phyloP scores from a whole-genome alignment of 2,329 filamentous ascomycete species.

The Penicillium sp. region DNA sequence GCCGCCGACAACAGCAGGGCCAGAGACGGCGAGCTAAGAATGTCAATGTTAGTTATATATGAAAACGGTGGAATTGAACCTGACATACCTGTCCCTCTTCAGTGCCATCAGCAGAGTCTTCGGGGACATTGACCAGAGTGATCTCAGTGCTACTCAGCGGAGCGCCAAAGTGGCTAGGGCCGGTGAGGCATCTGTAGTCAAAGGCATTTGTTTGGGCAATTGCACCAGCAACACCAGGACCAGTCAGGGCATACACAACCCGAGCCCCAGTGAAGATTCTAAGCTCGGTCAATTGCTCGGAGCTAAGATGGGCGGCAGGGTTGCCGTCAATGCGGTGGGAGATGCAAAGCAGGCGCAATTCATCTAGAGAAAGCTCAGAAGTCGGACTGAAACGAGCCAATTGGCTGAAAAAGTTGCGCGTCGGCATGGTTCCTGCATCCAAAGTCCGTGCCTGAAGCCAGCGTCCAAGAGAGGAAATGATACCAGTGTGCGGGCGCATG shows the following conservation, averaged over 20 bases:
- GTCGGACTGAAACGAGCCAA: conserved; percentile 38
- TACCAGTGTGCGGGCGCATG: conserved; percentile 57
- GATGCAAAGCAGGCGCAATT: conserved; percentile 76
- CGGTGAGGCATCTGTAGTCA: conserved; percentile 66
- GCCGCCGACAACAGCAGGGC: conserved; percentile 69
- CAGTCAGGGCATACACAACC: conserved; percentile 80
- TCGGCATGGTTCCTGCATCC: conserved; percentile 71
- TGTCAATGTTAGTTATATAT: conserved; percentile 1
- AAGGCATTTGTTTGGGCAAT: conserved; percentile 83
- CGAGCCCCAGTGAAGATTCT: conserved; percentile 76
- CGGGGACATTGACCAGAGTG: conserved; percentile 52
- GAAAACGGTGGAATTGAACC: not conserved
- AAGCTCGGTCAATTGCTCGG: conserved; percentile 71
- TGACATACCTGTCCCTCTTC: conserved; percentile 60
- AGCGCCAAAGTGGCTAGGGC: conserved; percentile 70
- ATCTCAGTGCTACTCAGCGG: conserved; percentile 79
- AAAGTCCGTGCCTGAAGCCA: conserved; percentile 69
- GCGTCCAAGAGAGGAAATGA: conserved; percentile 66
- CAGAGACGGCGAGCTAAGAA: conserved; percentile 65
- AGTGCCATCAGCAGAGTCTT: conserved; percentile 38
- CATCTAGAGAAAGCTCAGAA: conserved; percentile 52
- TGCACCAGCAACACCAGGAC: conserved; percentile 79
- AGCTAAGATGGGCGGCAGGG: conserved; percentile 62
- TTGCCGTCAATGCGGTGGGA: conserved; percentile 67
- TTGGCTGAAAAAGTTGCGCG: conserved; percentile 58